Base-by-base conservation (phyloP, 108 stramenopile species). In the Pseudonitzschia multiseries region DNA sequence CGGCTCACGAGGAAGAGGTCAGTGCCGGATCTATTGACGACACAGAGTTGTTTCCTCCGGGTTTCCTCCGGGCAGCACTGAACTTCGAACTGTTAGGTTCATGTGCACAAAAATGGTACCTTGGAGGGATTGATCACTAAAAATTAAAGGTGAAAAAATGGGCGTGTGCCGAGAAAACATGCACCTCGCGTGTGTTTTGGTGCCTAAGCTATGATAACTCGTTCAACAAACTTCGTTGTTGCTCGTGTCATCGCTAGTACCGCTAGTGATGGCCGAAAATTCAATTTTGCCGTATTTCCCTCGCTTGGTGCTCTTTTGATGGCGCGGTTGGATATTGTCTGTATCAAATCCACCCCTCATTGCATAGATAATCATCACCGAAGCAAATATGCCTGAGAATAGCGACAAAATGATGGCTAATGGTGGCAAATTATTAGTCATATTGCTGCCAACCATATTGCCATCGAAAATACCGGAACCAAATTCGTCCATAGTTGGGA, bases 401-500 rank as follows among this genome's bases (percentile, higher is more conserved):
- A 73, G 36, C 13, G 78, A 71, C 14, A 79, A 15, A 20, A 48
- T 9, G 10, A 71, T 14, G 0, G 60, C 63, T 13, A 50, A 22
- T 21, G 74, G 22, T 42, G 36, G 36, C 36, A 15, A 9, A 26
- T 29, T 57, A 28, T 24, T 54, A 8, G 22, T 54, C 10, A 8
- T 54, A 14, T 22, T 27, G 14, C 57, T 27, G n/a, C n/a, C 18
- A 61, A 46, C n/a, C 14, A 21, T 46, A 0, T 14, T 48, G 46
- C 46, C 12, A 48, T 18, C 46, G 46, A 3, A 8, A 1, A 18
- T 48, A 48, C 18, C 46, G 4, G 46, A 48, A 48, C 75, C 83
- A 71, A 68, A 78, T 54, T 78, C 70, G 24, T 78, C 66, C 65
- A 78, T 74, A n/a, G 51, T 22, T 36, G 17, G 53, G 44, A 1